Conservation (phyloP, 108 stramenopile species). For the Phaeodactylum tricornutum region DNA sequence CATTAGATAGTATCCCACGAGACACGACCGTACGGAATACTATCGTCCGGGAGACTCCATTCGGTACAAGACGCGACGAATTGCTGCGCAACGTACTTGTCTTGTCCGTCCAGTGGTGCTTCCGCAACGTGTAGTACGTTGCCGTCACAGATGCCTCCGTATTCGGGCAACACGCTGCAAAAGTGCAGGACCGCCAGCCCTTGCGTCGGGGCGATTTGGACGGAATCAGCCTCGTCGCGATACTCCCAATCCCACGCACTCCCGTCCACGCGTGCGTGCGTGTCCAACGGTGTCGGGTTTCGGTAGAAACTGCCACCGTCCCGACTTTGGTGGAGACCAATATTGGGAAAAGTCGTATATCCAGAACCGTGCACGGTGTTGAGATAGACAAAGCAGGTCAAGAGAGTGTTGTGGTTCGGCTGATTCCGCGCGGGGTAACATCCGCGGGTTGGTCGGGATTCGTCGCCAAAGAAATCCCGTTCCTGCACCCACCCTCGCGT, state of each 20-base stretch:
- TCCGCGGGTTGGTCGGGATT: too few relatives aligned
- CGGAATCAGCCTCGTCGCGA: background rate
- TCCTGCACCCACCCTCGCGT: too few relatives aligned
- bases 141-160: background rate
- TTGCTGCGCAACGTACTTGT: background rate
- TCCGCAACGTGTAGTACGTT: background rate
- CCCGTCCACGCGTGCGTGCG: background rate
- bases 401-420: too few relatives aligned
- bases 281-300: constrained; percentile 5
- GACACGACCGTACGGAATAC: too few relatives aligned
- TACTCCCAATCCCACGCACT: constrained; percentile 6
- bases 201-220: background rate
- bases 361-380: constrained; percentile 34
- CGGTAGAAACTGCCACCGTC: constrained; percentile 2
- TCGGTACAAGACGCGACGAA: background rate
- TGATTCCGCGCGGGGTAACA: too few relatives aligned
- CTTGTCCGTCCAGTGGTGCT: background rate
- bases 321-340: background rate
- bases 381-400: too few relatives aligned
- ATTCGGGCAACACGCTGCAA: constrained; percentile 1
- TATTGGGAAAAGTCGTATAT: constrained; percentile 28
- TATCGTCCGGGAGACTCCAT: too few relatives aligned
- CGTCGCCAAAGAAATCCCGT: too few relatives aligned
- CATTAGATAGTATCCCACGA: too few relatives aligned
- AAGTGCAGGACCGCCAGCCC: constrained; percentile 10